A percentile compares a stretch with the other conserved stretches of the same genome.
Evolutionary conservation across 2,329 filamentous ascomycete species (phyloP).

Genomic region (Aspergillus eucalypticola): DNA sequence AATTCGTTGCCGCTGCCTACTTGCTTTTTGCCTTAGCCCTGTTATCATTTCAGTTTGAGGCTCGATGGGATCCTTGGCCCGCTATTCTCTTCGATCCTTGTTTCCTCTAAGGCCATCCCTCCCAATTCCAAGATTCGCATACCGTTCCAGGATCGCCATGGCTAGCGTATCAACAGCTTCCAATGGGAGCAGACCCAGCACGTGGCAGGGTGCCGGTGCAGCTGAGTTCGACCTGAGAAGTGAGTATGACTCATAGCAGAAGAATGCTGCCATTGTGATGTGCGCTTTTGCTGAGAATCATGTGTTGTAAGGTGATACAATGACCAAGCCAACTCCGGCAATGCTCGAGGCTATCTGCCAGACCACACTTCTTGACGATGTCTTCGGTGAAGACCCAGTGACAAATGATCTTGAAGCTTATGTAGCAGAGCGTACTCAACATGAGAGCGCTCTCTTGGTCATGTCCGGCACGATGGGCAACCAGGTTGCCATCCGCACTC

Average conservation of each 20-base stretch:
- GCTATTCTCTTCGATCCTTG: conserved; percentile 15
- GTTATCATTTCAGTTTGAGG: not conserved
- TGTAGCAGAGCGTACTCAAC: conserved; percentile 70
- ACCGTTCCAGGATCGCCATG: conserved; percentile 21
- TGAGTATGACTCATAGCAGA: conserved; percentile 22
- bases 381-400: conserved; percentile 76
- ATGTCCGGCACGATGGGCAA: conserved; percentile 94
- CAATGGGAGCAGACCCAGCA: conserved; percentile 25
- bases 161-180: conserved; percentile 22
- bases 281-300: conserved; percentile 1
- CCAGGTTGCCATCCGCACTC: conserved; percentile 76
- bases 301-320: conserved; percentile 58
- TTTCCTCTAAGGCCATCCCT: conserved; percentile 2
- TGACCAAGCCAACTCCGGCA: conserved; percentile 73
- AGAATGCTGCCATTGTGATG: not conserved
- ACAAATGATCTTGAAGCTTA: conserved; percentile 75
- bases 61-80: conserved; percentile 17
- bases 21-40: not conserved
- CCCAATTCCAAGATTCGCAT: conserved; percentile 11
- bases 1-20: not conserved
- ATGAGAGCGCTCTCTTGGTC: conserved; percentile 77
- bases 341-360: conserved; percentile 80
- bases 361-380: conserved; percentile 79
- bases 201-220: conserved; percentile 50
- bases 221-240: conserved; percentile 60